Evolutionary conservation across 495 filamentous ascomycete genomes (phyloP).

Genomic region (Hypoxylon subgilvum): DNA sequence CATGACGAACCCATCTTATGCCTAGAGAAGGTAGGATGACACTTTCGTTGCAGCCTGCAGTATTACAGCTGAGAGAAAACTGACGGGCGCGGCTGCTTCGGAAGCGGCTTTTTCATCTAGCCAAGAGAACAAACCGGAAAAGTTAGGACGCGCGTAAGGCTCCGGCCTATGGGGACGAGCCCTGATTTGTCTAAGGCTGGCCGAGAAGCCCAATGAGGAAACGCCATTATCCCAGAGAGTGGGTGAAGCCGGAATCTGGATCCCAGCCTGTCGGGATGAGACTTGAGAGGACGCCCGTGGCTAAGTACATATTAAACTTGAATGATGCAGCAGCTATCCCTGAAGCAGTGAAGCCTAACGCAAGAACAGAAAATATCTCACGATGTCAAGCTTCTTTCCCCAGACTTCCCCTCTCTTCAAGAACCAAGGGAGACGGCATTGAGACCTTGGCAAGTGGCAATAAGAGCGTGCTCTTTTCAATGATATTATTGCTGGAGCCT

Average conservation of each 20-base stretch:
- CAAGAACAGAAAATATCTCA: slow-evolving; percentile 12
- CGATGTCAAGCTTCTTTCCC: slow-evolving; percentile 27
- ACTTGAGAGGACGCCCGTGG: background rate
- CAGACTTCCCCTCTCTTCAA: slow-evolving; percentile 7
- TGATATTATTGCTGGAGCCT: too few relatives aligned
- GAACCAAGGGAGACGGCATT: slow-evolving; percentile 21
- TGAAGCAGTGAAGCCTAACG: too few relatives aligned
- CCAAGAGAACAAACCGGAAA: slow-evolving; percentile 29
- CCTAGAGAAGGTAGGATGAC: slow-evolving; percentile 16
- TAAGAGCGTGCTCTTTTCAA: background rate
- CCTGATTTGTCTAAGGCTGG: slow-evolving; percentile 19
- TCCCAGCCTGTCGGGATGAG: slow-evolving; percentile 35
- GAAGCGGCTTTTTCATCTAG: slow-evolving; percentile 21
- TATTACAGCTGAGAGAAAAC: slow-evolving; percentile 20
- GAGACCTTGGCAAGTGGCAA: slow-evolving; percentile 33
- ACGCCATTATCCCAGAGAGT: slow-evolving; percentile 9
- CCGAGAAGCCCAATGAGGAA: slow-evolving; percentile 26
- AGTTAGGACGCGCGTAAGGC: slow-evolving; percentile 24
- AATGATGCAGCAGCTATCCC: slow-evolving; percentile 20
- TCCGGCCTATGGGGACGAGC: background rate
- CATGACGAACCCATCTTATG: slow-evolving; percentile 30
- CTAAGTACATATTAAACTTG: background rate
- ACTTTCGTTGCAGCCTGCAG: background rate
- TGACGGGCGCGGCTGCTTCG: slow-evolving; percentile 22
- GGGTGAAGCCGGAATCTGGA: slow-evolving; percentile 36